phyloP scores from a whole-genome alignment of 352 stramenopile species.

The Phytophthora sp. region DNA sequence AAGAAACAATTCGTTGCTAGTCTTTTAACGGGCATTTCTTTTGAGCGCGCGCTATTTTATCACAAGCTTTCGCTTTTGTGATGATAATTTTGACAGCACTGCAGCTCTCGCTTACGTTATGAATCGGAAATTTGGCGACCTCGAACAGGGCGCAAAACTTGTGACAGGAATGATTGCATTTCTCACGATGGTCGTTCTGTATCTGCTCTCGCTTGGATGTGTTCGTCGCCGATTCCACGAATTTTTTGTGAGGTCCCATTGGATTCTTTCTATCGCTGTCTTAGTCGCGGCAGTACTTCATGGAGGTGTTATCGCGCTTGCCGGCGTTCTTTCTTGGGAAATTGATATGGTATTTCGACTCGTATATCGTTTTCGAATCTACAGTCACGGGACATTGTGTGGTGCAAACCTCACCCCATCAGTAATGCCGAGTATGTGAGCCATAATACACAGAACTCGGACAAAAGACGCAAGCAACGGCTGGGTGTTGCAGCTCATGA shows the following conservation, averaged over 20 bases:
- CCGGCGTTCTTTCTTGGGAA: slow-evolving; percentile 34
- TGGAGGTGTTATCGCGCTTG: slow-evolving; percentile 26
- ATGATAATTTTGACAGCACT: slow-evolving; percentile 33
- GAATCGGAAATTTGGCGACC: background rate
- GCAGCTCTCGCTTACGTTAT: slow-evolving; percentile 46
- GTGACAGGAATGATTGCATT: slow-evolving; percentile 31
- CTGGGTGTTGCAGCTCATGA: slow-evolving; percentile 23
- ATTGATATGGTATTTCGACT: slow-evolving; percentile 49
- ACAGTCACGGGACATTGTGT: slow-evolving; percentile 19
- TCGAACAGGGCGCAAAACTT: background rate
- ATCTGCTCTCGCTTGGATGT: slow-evolving; percentile 31
- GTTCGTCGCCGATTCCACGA: slow-evolving; percentile 51
- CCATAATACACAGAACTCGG: background rate
- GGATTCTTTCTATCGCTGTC: slow-evolving; percentile 53
- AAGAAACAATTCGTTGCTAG: slow-evolving; percentile 53
- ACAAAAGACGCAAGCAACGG: background rate
- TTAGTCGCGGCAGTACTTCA: slow-evolving; percentile 44
- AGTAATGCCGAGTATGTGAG: background rate
- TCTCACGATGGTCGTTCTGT: slow-evolving; percentile 29
- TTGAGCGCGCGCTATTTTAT: slow-evolving; percentile 51
- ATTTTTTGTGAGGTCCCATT: slow-evolving; percentile 52
- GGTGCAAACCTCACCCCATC: background rate
- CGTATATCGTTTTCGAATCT: slow-evolving; percentile 18
- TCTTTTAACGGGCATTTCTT: slow-evolving; percentile 43
- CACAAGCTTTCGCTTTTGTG: slow-evolving; percentile 52